These are phyloP conservation scores for Tulasnella sp. DNA, from an alignment of 768 basidiomycete species.

Conservation along the genomic window DNA sequence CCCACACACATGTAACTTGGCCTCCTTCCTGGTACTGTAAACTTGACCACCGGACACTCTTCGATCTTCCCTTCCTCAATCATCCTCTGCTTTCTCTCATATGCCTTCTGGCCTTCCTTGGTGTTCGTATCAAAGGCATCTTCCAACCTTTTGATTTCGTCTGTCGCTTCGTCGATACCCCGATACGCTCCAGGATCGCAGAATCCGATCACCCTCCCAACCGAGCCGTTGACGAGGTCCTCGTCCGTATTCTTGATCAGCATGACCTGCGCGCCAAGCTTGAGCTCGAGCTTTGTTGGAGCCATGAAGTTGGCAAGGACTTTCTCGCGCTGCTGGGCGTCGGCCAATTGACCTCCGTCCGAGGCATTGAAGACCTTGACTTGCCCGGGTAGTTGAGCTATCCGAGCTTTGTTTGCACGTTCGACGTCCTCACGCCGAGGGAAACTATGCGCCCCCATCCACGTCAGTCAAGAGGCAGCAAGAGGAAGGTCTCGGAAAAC, in stretches of 20 bases:
- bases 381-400: conserved; percentile 41
- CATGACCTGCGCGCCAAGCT: conserved; percentile 80
- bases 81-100: conserved; percentile 23
- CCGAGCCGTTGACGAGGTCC: conserved; percentile 85
- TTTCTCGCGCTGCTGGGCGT: conserved; percentile 56
- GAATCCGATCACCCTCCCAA: conserved; percentile 79
- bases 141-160: conserved; percentile 30
- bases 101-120: conserved; percentile 20
- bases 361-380: conserved; percentile 45
- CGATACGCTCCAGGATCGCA: conserved; percentile 42
- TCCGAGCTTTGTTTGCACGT: conserved; percentile 62
- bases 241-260: conserved; percentile 92
- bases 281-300: conserved; percentile 56
- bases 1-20: conserved; percentile 48
- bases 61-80: conserved; percentile 28
- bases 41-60: conserved; percentile 53
- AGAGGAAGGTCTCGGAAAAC: conserved; percentile 26
- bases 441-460: conserved; percentile 46
- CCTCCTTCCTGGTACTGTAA: conserved; percentile 45
- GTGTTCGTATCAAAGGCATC: conserved; percentile 22
- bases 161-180: conserved; percentile 33
- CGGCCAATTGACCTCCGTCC: conserved; percentile 56
- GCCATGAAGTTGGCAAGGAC: conserved; percentile 91
- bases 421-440: conserved; percentile 91
- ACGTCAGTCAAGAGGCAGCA: neutral